These are phyloP conservation scores for Hypsizygus marmoreus DNA, from an alignment of 768 basidiomycete genomes.

Conservation along the genomic window DNA sequence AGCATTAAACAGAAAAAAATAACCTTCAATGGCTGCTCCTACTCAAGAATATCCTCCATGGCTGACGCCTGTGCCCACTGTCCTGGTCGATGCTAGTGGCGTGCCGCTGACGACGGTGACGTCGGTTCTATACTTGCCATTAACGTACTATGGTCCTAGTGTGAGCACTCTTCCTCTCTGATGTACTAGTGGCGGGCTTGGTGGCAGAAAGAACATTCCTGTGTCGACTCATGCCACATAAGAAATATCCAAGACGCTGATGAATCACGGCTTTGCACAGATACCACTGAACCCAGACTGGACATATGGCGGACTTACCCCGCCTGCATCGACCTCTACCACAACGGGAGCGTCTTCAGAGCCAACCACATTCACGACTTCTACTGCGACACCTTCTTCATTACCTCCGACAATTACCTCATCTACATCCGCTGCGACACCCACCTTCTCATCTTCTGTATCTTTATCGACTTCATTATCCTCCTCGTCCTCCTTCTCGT, in stretches of 20 bases:
- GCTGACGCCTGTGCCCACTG: slow-evolving; percentile 59
- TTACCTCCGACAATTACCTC: slow-evolving; percentile 28
- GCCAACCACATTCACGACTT: slow-evolving; percentile 24
- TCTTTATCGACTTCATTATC: slow-evolving; percentile 26
- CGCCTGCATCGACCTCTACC: slow-evolving; percentile 50
- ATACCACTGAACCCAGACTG: slow-evolving; percentile 75
- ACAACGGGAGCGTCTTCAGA: slow-evolving; percentile 10
- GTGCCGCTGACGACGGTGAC: slow-evolving; percentile 57
- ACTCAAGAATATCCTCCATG: slow-evolving; percentile 74
- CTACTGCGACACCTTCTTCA: slow-evolving; percentile 32
- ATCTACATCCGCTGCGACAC: slow-evolving; percentile 29
- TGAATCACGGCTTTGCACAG: slow-evolving; percentile 33
- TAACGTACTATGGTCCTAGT: slow-evolving; percentile 83
- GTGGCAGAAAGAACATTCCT: background rate
- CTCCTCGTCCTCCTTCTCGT: slow-evolving; percentile 10
- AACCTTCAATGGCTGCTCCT: slow-evolving; percentile 51
- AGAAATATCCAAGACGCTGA: background rate
- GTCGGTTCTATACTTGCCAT: slow-evolving; percentile 59
- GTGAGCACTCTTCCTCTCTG: slow-evolving; percentile 45
- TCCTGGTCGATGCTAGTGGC: slow-evolving; percentile 56
- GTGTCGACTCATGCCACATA: background rate
- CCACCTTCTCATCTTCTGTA: slow-evolving; percentile 31
- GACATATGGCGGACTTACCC: slow-evolving; percentile 74
- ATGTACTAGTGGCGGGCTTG: background rate
- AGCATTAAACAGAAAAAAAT: slow-evolving; percentile 17